These are phyloP conservation scores for Cryoendolithus antarcticus DNA, from an alignment of 2,329 filamentous ascomycete species.

Conservation along the genomic window DNA sequence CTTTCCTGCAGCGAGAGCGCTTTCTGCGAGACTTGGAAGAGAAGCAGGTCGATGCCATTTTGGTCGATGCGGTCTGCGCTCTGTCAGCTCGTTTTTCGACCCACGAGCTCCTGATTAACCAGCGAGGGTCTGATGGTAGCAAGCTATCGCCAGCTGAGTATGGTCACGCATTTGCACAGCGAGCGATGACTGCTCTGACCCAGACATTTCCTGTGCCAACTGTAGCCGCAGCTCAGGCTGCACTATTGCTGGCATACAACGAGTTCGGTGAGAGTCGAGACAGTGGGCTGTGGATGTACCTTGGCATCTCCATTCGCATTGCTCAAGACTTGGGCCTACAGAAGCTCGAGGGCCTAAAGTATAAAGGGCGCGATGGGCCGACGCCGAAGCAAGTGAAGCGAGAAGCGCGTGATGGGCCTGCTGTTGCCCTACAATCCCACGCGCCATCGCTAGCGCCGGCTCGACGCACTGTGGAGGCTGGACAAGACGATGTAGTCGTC, in stretches of 20 bases:
- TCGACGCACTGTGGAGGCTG: constrained; percentile 16
- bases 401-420: constrained; percentile 1
- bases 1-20: constrained; percentile 61
- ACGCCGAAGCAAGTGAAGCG: constrained; percentile 44
- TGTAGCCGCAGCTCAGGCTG: constrained; percentile 73
- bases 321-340: constrained; percentile 69
- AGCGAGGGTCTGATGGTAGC: constrained; percentile 39
- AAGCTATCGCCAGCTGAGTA: constrained; percentile 46
- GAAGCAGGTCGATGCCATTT: constrained; percentile 68
- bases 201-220: constrained; percentile 75
- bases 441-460: constrained; percentile 34
- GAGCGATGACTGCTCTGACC: constrained; percentile 70
- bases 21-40: constrained; percentile 67
- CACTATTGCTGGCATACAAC: constrained; percentile 73
- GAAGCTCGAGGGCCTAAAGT: constrained; percentile 61
- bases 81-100: constrained; percentile 68
- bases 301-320: constrained; percentile 77
- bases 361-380: constrained; percentile 42
- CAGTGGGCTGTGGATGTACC: constrained; percentile 86
- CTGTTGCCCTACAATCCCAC: not conserved
- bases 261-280: constrained; percentile 82
- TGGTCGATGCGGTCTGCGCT: constrained; percentile 78
- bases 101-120: constrained; percentile 39
- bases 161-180: constrained; percentile 65
- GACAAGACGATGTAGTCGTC: not conserved